Base-by-base conservation (phyloP, 805 yeast species). In the Debaryomyces tyrocola region DNA sequence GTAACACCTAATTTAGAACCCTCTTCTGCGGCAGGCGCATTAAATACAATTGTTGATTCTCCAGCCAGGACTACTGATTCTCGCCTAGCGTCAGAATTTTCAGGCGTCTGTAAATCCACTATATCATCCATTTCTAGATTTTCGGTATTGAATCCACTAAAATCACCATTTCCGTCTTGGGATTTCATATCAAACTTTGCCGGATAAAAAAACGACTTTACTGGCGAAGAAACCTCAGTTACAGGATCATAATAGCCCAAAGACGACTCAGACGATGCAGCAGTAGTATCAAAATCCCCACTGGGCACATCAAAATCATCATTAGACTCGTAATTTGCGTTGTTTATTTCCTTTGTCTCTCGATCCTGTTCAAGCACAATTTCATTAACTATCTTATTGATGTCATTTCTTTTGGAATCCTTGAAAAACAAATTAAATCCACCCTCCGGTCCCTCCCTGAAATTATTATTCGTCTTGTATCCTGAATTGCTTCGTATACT, bases 401-500 rank as follows among this genome's bases (percentile, higher is more conserved):
- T 18, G 11, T 43, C 46, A 11, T 17, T 31, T 8, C 21, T 21
- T 29, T 41, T 44, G 6, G 33, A 21, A 8, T 17, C 24, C 29
- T 14, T 35, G 8, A 38, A 11, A 18, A 31, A 44, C 12, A 47
- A 41, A 17, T 39, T 41, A 28, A 37, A 44, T 21, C 37, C 50
- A 6, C 48, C 47, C 8, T 37, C 47, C 20, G 31, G 40, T 6
- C 31, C 35, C 41, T 35, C 44, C 9, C 29, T 27, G 14, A 11
- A 9, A 4, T 20, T 28, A 8, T 7, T 31, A 7, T 40, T n/a
- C 11, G 29, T 20, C 14, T 40, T 36, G 20, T 17, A 20, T 10
- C 20, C 29, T 18, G 49, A 27, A 18, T 38, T 44, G 20, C 46
- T 34, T 27, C 47, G 27, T 5, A 46, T 29, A 44, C 52, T 49